Evolutionary conservation across 2,329 filamentous ascomycete species (phyloP), one percentile per base, ranked within the genome.

Genomic region (Fusarium sp.): DNA sequence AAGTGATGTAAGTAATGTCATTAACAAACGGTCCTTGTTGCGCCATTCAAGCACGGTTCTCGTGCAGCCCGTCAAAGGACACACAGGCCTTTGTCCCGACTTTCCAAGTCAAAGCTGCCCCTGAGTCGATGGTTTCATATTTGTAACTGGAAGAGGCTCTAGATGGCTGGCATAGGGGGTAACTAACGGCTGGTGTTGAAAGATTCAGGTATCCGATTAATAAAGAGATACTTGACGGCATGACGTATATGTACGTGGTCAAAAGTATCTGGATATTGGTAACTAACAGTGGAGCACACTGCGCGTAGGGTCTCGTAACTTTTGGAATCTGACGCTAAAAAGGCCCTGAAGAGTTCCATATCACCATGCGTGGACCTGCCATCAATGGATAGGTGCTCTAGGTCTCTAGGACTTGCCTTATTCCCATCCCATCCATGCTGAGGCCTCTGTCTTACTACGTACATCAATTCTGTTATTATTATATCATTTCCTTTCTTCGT

Each of bases 261-360:
- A 29, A 33, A 20, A 27, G 64, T 67, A 67, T 35, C 42, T 58
- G 20, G 45, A 15, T 52, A 51, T 59, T 33, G 37, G 18, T 6
- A 58, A 31, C 51, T 67, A 68, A 67, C 64, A 68, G 48, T 58
- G 52, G 65, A 27, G 40, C 41, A 23, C 25, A 27, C 25, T 61
- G 35, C 29, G 23, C 25, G 29, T 45, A 49, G 58, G 43, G 55
- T 55, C 52, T 43, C 29, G 27, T 41, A 33, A 33, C 35, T 10
- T 42, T 53, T n/a, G 31, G 35, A 55, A 36, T 36, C n/a, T 58
- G 31, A 10, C 51, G 45, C 52, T 63, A 58, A 63, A 63, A 27
- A 46, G 42, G 51, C 58, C 40, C 60, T 42, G 40, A 33, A 61
- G 37, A 37, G 53, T 29, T 29, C n/a, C n/a, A n/a, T n/a, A 31